Evolutionary conservation across 768 basidiomycete species (phyloP).

Genomic region (Rhodotorula babjevae): DNA sequence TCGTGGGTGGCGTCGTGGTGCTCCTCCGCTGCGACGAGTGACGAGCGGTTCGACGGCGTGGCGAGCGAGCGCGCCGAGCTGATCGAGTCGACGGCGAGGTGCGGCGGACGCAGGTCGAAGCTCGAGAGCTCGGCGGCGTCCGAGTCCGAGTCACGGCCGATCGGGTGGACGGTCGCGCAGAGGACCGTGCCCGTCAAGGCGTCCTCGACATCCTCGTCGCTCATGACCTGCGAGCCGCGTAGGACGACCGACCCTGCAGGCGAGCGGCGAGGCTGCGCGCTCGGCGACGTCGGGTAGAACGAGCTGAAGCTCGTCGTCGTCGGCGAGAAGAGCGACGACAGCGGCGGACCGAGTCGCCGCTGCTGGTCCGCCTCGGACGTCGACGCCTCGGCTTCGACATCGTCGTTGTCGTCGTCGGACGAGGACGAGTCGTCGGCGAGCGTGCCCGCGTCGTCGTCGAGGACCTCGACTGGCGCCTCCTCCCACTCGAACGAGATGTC

Average conservation of each 20-base stretch:
- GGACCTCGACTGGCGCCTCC: slow-evolving; percentile 11
- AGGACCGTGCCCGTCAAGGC: slow-evolving; percentile 19
- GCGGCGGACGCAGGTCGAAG: slow-evolving; percentile 52
- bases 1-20: not conserved
- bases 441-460: slow-evolving; percentile 12
- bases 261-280: not conserved
- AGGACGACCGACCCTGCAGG: slow-evolving; percentile 11
- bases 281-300: not conserved
- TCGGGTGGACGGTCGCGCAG: slow-evolving; percentile 28
- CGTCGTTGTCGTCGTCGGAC: not conserved
- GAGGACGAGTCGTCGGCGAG: slow-evolving; percentile 10
- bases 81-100: slow-evolving; percentile 57
- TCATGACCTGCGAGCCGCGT: not conserved
- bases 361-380: not conserved
- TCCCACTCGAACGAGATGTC: slow-evolving; percentile 34
- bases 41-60: not conserved
- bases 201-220: slow-evolving; percentile 19
- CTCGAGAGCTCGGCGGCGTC: not conserved
- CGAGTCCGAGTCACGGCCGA: not conserved
- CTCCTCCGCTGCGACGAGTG: slow-evolving; percentile 13
- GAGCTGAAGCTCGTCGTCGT: not conserved
- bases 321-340: not conserved
- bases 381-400: not conserved
- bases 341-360: not conserved
- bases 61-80: not conserved